Conservation (phyloP, 164 flowering plant species). For the Vitis vinifera region DNA sequence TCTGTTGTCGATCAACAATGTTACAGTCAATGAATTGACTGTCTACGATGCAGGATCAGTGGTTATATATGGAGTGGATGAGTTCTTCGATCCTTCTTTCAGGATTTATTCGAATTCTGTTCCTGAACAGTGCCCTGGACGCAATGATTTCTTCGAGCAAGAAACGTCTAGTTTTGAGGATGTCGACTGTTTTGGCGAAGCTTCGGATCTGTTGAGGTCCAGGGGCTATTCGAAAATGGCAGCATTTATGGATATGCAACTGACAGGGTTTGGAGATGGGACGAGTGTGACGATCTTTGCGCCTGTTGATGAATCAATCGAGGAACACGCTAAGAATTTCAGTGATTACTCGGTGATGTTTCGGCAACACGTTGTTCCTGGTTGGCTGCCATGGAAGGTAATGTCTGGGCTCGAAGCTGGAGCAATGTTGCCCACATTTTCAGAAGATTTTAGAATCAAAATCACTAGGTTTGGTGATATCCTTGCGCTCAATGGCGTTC, state of each 20-base stretch:
- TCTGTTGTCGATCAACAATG: conserved; percentile 7
- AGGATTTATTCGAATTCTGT: not conserved
- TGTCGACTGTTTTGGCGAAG: not conserved
- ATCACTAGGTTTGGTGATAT: conserved; percentile 19
- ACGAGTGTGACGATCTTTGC: conserved; percentile 28
- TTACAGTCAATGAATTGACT: conserved; percentile 4
- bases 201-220: conserved; percentile 12
- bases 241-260: conserved; percentile 23
- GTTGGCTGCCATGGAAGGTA: conserved; percentile 13
- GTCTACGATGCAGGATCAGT: conserved; percentile 19
- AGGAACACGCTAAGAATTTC: conserved; percentile 1
- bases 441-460: conserved; percentile 15
- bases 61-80: conserved; percentile 15
- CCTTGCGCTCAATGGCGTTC: conserved; percentile 19
- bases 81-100: conserved; percentile 17
- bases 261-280: not conserved
- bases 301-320: conserved; percentile 20
- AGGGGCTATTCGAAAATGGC: conserved; percentile 22
- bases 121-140: not conserved
- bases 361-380: conserved; percentile 18
- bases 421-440: conserved; percentile 9
- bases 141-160: too few relatives aligned
- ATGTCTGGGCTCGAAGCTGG: conserved; percentile 11
- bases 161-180: not conserved
- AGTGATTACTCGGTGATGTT: conserved; percentile 14